Percentiles rank a stretch among this genome's conserved stretches.
Evolutionary conservation across 2,329 filamentous ascomycete species (phyloP).

Genomic region (Parascedosporium putredinis): DNA sequence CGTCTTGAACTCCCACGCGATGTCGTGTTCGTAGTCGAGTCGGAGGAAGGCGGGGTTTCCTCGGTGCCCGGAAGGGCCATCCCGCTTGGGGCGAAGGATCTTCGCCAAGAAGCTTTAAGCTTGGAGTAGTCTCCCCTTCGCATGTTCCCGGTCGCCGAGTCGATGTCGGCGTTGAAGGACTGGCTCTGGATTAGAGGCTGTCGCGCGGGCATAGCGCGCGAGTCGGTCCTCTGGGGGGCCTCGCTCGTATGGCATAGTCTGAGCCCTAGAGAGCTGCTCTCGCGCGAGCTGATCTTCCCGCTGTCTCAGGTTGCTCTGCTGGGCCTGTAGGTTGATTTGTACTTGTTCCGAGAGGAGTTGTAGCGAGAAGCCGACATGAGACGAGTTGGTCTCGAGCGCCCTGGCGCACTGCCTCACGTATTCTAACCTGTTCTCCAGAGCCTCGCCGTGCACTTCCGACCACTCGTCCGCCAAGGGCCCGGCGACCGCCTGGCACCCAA

Average conservation of each 20-base stretch:
- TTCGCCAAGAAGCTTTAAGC: constrained; percentile 55
- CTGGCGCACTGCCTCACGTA: constrained; percentile 68
- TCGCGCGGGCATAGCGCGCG: constrained; percentile 31
- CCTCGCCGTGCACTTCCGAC: constrained; percentile 83
- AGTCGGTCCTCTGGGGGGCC: constrained; percentile 47
- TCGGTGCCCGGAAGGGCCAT: constrained; percentile 42
- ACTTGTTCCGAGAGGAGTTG: constrained; percentile 80
- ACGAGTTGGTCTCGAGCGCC: constrained; percentile 76
- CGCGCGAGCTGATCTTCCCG: constrained; percentile 37
- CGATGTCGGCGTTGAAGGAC: constrained; percentile 52
- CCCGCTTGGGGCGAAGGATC: constrained; percentile 41
- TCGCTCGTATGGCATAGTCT: constrained; percentile 42
- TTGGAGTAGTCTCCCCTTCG: constrained; percentile 54
- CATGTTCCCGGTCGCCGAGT: constrained; percentile 33
- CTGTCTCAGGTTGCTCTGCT: constrained; percentile 24
- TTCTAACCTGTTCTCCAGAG: constrained; percentile 75
- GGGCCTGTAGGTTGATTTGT: constrained; percentile 16
- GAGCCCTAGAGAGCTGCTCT: constrained; percentile 45
- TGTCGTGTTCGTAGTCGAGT: constrained; percentile 78
- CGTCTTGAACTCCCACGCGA: constrained; percentile 81
- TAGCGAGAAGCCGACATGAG: constrained; percentile 78
- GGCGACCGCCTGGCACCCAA: constrained; percentile 84
- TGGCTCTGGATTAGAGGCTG: constrained; percentile 44
- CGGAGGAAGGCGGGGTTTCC: constrained; percentile 76
- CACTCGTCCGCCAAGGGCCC: constrained; percentile 90